These are phyloP conservation scores for Tolypocladium ovalisporum DNA, from an alignment of 2,329 filamentous ascomycete species.

Conservation along the genomic window DNA sequence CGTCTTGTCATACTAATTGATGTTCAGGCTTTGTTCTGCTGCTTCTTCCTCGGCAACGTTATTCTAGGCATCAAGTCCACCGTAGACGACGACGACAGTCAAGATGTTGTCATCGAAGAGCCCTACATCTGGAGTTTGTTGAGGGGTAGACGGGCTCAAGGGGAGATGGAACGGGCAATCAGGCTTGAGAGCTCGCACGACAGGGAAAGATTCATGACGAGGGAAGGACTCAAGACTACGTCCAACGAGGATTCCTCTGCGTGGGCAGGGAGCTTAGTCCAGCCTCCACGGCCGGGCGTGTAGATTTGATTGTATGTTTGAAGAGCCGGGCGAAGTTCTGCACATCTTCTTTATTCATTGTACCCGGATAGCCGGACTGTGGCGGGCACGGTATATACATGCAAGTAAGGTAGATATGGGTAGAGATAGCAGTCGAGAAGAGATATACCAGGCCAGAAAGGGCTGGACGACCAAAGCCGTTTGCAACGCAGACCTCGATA, in stretches of 20 bases:
- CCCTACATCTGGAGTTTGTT: slow-evolving; percentile 17
- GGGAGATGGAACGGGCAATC: slow-evolving; percentile 7
- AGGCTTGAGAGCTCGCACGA: slow-evolving; percentile 7
- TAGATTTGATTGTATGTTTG: neutral
- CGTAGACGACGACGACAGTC: slow-evolving; percentile 12
- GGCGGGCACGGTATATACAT: no score
- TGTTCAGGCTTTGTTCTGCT: slow-evolving; percentile 12
- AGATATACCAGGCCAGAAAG: no score
- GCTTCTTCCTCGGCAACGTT: slow-evolving; percentile 20
- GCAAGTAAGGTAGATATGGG: no score
- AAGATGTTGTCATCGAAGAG: slow-evolving; percentile 16
- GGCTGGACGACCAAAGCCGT: no score
- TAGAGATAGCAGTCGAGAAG: no score
- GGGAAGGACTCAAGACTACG: slow-evolving; percentile 1
- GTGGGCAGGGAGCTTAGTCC: neutral
- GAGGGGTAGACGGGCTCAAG: neutral
- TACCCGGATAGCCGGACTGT: no score
- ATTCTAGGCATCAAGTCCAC: slow-evolving; percentile 15
- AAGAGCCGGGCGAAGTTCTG: neutral
- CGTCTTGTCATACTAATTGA: neutral
- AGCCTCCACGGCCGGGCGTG: neutral
- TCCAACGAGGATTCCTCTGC: neutral
- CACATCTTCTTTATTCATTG: neutral
- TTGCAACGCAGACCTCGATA: no score
- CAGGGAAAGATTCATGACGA: neutral